phyloP scores from a whole-genome alignment of 2,329 filamentous ascomycete genomes.

The Calonectria pteridis region DNA sequence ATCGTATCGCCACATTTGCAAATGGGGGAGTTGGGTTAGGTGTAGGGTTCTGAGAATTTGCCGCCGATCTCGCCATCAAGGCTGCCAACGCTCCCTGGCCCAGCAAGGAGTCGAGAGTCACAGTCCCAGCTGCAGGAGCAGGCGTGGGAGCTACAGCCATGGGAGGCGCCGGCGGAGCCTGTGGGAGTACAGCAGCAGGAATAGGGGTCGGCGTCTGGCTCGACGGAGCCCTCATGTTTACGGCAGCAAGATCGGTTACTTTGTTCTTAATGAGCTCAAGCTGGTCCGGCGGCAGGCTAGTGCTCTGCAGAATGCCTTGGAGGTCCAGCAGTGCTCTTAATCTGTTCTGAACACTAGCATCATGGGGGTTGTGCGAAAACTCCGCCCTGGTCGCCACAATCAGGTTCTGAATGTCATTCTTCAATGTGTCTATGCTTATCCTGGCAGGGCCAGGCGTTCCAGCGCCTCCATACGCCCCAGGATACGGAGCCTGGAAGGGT shows the following conservation, averaged over 20 bases:
- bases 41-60: constrained; percentile 61
- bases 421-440: constrained; percentile 79
- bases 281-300: constrained; percentile 83
- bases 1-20: constrained; percentile 58
- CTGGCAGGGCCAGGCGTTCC: constrained; percentile 54
- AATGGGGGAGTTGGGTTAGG: constrained; percentile 56
- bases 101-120: constrained; percentile 71
- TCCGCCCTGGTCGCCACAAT: constrained; percentile 80
- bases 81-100: constrained; percentile 71
- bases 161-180: constrained; percentile 50
- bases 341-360: constrained; percentile 81
- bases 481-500: constrained; percentile 57
- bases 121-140: constrained; percentile 49
- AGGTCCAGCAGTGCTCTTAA: constrained; percentile 88
- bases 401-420: constrained; percentile 84
- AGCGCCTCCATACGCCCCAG: constrained; percentile 52
- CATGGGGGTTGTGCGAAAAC: constrained; percentile 81
- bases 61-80: constrained; percentile 67
- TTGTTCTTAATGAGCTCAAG: constrained; percentile 87
- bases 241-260: constrained; percentile 79
- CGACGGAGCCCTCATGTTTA: constrained; percentile 67
- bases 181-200: constrained; percentile 49
- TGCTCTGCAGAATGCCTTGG: constrained; percentile 78
- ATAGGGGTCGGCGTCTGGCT: constrained; percentile 57
- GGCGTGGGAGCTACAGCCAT: constrained; percentile 50